Evolutionary conservation across 2,329 filamentous ascomycete genomes (phyloP), one percentile per base, ranked within the genome.

Genomic region (Juglanconis juglandina): DNA sequence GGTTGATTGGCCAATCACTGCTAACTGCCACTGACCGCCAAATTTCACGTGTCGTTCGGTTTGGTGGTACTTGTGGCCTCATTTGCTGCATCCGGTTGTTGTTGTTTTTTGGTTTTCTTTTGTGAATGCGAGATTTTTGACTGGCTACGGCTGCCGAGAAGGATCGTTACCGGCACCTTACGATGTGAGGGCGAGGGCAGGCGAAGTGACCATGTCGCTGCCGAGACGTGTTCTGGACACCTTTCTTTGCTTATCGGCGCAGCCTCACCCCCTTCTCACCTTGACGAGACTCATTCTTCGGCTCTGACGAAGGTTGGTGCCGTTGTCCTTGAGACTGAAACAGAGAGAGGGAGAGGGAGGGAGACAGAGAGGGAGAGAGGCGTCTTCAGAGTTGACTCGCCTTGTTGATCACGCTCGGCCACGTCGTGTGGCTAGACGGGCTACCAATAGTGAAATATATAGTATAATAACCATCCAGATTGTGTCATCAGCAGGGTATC

Each of bases 1-100:
- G n/a, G 42, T 37, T 60, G 62, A 59, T 59, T 61, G 60, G 62
- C 62, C 53, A 64, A 63, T 64, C 53, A 63, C 33, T n/a, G 11
- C 17, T 8, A 14, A 34, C 42, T 24, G 14, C 48, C 34, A 44
- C 50, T 60, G 57, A 60, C 62, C 62, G 60, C 60, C 53, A 54
- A 51, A 55, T 39, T 60, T 63, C 57, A 63, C 60, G 53, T 58
- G 60, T 64, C 62, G 57, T 64, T 17, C 55, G 56, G 52, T 62
- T 63, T 57, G 44, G 39, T 54, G 56, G 55, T 24, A n/a, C 34
- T 47, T 59, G 42, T 63, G 57, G 61, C 53, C 49, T 63, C 57
- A 56, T 62, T 24, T 24, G 24, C 24, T 24, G 24, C 24, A 24
- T 24, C 24, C 24, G 24, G 24, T 24, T 2, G 24, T 24, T 24